A percentile compares a stretch with the other conserved stretches of the same genome.
These are phyloP conservation scores for Pseudogymnoascus sp. DNA, from an alignment of 2,329 filamentous ascomycete species.

Conservation along the genomic window DNA sequence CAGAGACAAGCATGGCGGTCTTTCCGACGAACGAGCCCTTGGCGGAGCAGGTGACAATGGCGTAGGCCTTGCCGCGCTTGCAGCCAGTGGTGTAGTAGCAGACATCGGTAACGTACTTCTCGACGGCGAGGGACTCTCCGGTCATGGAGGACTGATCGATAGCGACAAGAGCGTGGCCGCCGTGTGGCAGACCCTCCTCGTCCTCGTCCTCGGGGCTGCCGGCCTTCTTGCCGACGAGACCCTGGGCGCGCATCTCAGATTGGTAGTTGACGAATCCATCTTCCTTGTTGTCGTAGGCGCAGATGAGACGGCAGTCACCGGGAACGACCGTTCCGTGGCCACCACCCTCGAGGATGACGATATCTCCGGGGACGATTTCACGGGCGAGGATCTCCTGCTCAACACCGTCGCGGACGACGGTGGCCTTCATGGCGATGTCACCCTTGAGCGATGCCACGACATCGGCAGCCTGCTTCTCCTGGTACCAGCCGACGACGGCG, in stretches of 20 bases:
- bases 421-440: conserved; percentile 68
- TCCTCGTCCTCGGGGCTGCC: conserved; percentile 44
- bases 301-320: conserved; percentile 63
- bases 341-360: conserved; percentile 67
- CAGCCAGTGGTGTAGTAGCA: conserved; percentile 75
- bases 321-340: conserved; percentile 53
- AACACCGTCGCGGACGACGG: conserved; percentile 57
- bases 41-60: conserved; percentile 57
- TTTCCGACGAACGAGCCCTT: conserved; percentile 69
- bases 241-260: conserved; percentile 54
- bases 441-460: conserved; percentile 67
- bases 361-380: conserved; percentile 69
- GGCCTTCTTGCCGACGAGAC: conserved; percentile 48
- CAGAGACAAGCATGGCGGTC: conserved; percentile 65
- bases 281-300: conserved; percentile 55
- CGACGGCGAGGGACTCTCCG: conserved; percentile 70
- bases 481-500: conserved; percentile 70
- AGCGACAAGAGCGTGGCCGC: conserved; percentile 58
- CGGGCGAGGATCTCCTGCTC: conserved; percentile 63
- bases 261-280: conserved; percentile 60
- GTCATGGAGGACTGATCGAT: conserved; percentile 75
- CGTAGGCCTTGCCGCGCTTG: conserved; percentile 72
- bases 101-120: conserved; percentile 69
- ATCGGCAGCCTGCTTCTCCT: conserved; percentile 73
- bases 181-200: conserved; percentile 47